Base-by-base conservation (phyloP, 1,284 basidiomycete genomes). In the Rhizoctonia solani region DNA sequence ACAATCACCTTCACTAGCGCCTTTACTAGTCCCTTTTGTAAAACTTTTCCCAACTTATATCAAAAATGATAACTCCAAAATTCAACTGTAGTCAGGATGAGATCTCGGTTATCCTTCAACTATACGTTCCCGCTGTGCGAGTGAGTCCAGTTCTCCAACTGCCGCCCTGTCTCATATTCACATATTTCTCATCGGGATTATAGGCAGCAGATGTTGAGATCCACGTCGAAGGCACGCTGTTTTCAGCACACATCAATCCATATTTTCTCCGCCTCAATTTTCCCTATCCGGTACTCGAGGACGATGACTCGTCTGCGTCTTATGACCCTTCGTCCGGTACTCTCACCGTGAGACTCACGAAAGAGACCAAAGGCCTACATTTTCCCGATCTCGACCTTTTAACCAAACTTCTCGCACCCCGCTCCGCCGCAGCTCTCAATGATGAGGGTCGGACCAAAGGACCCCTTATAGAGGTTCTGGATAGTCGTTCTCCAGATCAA, bases 221-320 rank as follows among this genome's bases (percentile, higher is more conserved):
- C 70, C 81, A 88, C 71, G 85, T 91, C 67, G 87, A 90, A 71
- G 85, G 84, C 67, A 83, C 83, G 37, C 76, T 88, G 49, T 81
- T 92, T 74, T 85, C 85, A n/a, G 77, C 90, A 44, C 86, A 92
- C 74, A 83, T 92, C 74, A 88, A 87, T 69, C 90, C 90, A 3
- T 93, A 92, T 74, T 92, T 88, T 73, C 81, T 93, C 66, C 87
- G 90, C 2, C 81, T 93, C 69, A 85, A 85, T 73, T 89, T 93
- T 85, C 68, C 73, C 23, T 71, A 73, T 2, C 68, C 70, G 16
- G 71, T 78, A 30, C 47, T 85, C 39, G 90, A 92, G 71, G 90
- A 92, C 71, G 87, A 90, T 68, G 76, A 79, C 27, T 87, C 89
- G 21, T 83, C 83, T 30, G 90, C 90, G 1, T 74, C 79, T 70